Evolutionary conservation across 192 early-diverging fungal species (phyloP).

Genomic region (Coemansia sp.): DNA sequence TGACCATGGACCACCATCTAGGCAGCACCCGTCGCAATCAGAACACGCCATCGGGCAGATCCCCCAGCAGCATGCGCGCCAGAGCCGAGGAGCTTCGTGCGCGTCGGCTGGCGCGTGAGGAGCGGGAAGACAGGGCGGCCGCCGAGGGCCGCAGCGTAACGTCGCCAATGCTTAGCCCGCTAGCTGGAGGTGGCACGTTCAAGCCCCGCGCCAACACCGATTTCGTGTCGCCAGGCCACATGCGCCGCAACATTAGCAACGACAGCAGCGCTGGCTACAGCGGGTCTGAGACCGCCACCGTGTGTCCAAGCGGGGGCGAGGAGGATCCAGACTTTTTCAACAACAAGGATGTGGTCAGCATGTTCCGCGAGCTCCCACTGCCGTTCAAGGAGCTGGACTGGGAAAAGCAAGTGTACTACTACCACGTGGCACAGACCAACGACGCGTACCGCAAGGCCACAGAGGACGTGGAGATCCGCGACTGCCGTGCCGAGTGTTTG

Average conservation of each 20-base stretch:
- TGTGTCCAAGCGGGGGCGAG: background rate
- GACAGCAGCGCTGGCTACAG: background rate
- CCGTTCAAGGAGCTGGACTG: conserved; percentile 42
- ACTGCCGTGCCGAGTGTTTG: conserved; percentile 35
- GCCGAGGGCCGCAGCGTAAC: background rate
- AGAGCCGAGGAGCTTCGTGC: conserved; percentile 28
- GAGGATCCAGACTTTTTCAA: conserved; percentile 36
- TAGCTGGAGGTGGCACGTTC: background rate
- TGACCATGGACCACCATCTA: conserved; percentile 13
- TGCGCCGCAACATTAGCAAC: background rate
- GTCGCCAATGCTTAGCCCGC: background rate
- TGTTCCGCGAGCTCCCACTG: conserved; percentile 43
- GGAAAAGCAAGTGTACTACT: conserved; percentile 52
- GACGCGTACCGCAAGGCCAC: conserved; percentile 11
- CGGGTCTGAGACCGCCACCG: background rate
- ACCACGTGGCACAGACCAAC: conserved; percentile 32
- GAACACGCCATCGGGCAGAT: background rate
- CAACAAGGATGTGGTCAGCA: conserved; percentile 13
- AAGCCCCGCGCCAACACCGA: background rate
- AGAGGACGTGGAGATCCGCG: conserved; percentile 22
- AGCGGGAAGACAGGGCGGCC: conserved; percentile 14
- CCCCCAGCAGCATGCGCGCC: conserved; percentile 5
- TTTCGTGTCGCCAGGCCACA: background rate
- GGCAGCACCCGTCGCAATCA: background rate
- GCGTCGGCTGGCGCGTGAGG: conserved; percentile 25